Evolutionary conservation across 2,329 filamentous ascomycete species (phyloP).

Genomic region (Arthroderma sp.): DNA sequence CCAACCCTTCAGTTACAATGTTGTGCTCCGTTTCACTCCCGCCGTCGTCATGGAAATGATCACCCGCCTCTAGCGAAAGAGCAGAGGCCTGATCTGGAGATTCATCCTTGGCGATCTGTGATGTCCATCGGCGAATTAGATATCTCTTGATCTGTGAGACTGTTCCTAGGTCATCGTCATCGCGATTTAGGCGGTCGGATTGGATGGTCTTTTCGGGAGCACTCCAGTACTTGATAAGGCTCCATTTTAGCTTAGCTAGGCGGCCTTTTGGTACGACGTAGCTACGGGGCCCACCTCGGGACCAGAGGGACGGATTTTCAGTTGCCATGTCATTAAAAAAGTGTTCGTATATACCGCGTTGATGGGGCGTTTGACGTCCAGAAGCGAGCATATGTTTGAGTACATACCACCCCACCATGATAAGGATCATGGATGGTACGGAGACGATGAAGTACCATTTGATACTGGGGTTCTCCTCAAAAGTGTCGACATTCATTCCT

Average conservation of each 20-base stretch:
- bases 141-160: constrained; percentile 27
- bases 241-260: constrained; percentile 34
- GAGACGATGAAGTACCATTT: constrained; percentile 39
- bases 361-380: constrained; percentile 32
- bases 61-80: constrained; percentile 9
- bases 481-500: constrained; percentile 40
- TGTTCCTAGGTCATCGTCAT: constrained; percentile 24
- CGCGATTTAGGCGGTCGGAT: constrained; percentile 13
- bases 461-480: constrained; percentile 30
- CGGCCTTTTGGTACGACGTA: constrained; percentile 28
- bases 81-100: background rate
- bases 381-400: constrained; percentile 34
- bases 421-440: constrained; percentile 33
- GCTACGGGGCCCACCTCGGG: constrained; percentile 31
- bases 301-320: constrained; percentile 37
- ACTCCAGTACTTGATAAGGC: constrained; percentile 35
- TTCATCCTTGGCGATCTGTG: constrained; percentile 15
- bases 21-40: constrained; percentile 3
- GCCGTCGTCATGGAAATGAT: constrained; percentile 7
- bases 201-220: constrained; percentile 27
- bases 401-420: constrained; percentile 35
- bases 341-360: constrained; percentile 38
- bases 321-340: constrained; percentile 37
- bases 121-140: constrained; percentile 30
- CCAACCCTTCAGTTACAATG: constrained; percentile 13